Percentiles rank a stretch among this genome's conserved stretches.
These are phyloP conservation scores for Podaxis sp. DNA, from an alignment of 768 basidiomycete species.

Conservation along the genomic window DNA sequence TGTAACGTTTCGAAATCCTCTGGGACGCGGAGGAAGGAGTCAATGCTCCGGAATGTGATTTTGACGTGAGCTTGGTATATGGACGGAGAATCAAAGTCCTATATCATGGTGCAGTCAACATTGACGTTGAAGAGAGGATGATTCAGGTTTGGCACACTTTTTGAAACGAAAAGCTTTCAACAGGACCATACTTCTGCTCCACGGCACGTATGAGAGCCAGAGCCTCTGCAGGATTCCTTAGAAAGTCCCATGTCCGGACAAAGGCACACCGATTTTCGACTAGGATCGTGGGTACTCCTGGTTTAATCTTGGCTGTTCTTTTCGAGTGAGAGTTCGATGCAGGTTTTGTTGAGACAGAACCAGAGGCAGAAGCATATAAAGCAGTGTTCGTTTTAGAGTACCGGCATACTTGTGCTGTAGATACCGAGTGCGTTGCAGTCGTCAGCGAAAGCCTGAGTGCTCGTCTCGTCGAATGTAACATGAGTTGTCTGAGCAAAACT, in stretches of 20 bases:
- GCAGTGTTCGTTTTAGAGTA: not conserved
- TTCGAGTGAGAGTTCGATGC: not conserved
- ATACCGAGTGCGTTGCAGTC: not conserved
- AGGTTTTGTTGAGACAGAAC: not conserved
- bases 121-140: not conserved
- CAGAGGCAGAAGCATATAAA: not conserved
- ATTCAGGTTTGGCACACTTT: slow-evolving; percentile 34
- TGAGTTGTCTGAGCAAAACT: not conserved
- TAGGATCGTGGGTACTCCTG: not conserved
- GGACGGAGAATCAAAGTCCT: slow-evolving; percentile 50
- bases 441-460: not conserved
- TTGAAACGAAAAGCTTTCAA: slow-evolving; percentile 41
- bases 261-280: slow-evolving; percentile 25
- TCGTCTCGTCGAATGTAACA: slow-evolving; percentile 1
- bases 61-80: slow-evolving; percentile 43
- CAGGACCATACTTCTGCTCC: slow-evolving; percentile 53
- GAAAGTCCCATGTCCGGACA: slow-evolving; percentile 39
- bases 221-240: slow-evolving; percentile 49
- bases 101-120: slow-evolving; percentile 2
- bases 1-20: slow-evolving; percentile 24
- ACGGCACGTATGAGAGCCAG: slow-evolving; percentile 52
- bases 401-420: not conserved
- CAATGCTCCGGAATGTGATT: slow-evolving; percentile 45
- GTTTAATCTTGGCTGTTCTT: not conserved
- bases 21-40: slow-evolving; percentile 39